These are phyloP conservation scores for Thuja plicata DNA, from an alignment of 83 land plant species.

Conservation along the genomic window DNA sequence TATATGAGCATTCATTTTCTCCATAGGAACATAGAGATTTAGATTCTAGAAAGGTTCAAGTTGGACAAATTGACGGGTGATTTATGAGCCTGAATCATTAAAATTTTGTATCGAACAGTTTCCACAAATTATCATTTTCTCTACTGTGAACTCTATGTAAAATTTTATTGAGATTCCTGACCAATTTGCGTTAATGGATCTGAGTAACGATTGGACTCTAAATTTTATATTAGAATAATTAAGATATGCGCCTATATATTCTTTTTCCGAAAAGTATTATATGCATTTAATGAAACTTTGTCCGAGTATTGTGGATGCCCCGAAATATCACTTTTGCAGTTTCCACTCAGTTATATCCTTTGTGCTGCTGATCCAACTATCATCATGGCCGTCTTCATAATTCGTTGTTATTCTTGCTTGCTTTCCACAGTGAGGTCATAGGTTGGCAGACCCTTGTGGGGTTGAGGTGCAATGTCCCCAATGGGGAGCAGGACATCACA, in stretches of 20 bases:
- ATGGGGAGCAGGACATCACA: background rate
- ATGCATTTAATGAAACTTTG: background rate
- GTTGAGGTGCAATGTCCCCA: background rate
- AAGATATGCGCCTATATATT: background rate
- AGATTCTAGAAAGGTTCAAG: background rate
- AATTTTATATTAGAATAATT: background rate
- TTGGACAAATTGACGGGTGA: background rate
- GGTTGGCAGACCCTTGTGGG: background rate
- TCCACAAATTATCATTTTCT: background rate
- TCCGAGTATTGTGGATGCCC: background rate
- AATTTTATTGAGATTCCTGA: background rate
- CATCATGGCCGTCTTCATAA: background rate
- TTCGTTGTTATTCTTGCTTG: background rate
- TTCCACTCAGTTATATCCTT: background rate
- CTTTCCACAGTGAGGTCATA: background rate
- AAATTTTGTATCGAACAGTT: background rate
- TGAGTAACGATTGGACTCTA: background rate
- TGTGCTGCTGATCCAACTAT: background rate
- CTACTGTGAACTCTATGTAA: background rate
- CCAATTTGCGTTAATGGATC: background rate
- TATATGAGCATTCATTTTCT: background rate
- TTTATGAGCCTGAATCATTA: background rate
- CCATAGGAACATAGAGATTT: background rate
- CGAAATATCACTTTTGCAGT: background rate
- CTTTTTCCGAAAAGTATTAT: background rate